A percentile compares a stretch with the other conserved stretches of the same genome.
Evolutionary conservation across 2,329 filamentous ascomycete genomes (phyloP).

Genomic region (Pyrenophora seminiperda): DNA sequence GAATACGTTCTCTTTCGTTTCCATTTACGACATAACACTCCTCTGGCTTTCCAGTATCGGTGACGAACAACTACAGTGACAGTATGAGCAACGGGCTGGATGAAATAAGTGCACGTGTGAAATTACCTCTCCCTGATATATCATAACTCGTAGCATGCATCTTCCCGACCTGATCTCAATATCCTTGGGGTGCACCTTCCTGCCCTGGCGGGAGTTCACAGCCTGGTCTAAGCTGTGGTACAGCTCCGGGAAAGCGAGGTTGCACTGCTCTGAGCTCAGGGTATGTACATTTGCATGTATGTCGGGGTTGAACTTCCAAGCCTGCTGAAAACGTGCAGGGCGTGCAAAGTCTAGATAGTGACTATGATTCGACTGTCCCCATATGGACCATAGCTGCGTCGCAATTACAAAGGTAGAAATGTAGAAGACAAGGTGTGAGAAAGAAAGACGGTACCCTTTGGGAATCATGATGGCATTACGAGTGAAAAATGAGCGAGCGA

Average conservation of each 20-base stretch:
- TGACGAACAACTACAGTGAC: conserved; percentile 34
- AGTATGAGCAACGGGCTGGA: conserved; percentile 9
- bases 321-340: conserved; percentile 5
- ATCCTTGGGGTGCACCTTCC: conserved; percentile 35
- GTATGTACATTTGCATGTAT: conserved; percentile 42
- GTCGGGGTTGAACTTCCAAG: conserved; percentile 38
- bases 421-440: conserved; percentile 37
- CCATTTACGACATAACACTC: conserved; percentile 42
- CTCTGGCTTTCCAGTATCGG: conserved; percentile 40
- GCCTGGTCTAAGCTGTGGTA: conserved; percentile 38
- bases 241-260: conserved; percentile 40
- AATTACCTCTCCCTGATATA: conserved; percentile 40
- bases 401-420: conserved; percentile 38
- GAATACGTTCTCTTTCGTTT: conserved; percentile 43
- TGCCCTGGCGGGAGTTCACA: conserved; percentile 31
- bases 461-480: conserved; percentile 42
- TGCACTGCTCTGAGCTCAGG: conserved; percentile 40
- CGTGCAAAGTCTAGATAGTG: conserved; percentile 17
- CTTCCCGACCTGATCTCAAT: conserved; percentile 37
- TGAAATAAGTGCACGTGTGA: not conserved
- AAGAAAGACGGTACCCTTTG: conserved; percentile 36
- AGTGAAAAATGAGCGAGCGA: conserved; percentile 17
- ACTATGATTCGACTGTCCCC: conserved; percentile 30
- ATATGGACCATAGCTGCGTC: conserved; percentile 36
- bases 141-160: conserved; percentile 41